These are phyloP conservation scores for Lentinula guzmanii DNA, from an alignment of 768 basidiomycete genomes.

Conservation along the genomic window DNA sequence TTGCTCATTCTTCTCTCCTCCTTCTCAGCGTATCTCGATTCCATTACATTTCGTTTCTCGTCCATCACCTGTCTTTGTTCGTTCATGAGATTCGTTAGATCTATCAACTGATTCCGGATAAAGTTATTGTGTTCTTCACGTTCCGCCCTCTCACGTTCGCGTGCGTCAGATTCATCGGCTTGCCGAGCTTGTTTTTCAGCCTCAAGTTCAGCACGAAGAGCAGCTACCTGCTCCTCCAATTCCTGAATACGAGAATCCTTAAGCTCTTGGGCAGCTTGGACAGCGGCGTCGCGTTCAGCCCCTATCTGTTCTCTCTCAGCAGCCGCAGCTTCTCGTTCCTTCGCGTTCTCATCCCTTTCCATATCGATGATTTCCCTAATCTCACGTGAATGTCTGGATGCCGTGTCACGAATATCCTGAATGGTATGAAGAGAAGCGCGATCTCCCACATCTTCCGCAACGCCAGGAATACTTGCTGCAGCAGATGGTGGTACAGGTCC, in stretches of 20 bases:
- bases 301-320: constrained; percentile 50
- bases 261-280: constrained; percentile 38
- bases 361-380: constrained; percentile 51
- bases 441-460: constrained; percentile 39
- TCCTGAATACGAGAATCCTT: constrained; percentile 49
- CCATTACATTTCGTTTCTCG: constrained; percentile 53
- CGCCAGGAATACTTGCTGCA: constrained; percentile 29
- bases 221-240: constrained; percentile 59
- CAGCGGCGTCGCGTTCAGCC: constrained; percentile 44
- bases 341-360: constrained; percentile 54
- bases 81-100: constrained; percentile 69
- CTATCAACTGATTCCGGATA: constrained; percentile 53
- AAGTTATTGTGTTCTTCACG: constrained; percentile 54
- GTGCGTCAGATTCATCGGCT: constrained; percentile 55
- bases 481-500: constrained; percentile 6
- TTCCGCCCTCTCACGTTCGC: constrained; percentile 55
- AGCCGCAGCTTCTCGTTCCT: constrained; percentile 47
- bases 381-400: constrained; percentile 49
- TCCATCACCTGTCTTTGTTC: constrained; percentile 57
- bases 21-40: constrained; percentile 63
- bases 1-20: constrained; percentile 50
- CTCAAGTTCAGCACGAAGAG: constrained; percentile 53
- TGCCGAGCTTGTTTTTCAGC: constrained; percentile 52
- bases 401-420: constrained; percentile 1
- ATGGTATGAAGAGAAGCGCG: constrained; percentile 1